Evolutionary conservation across 2,329 filamentous ascomycete species (phyloP).

Genomic region (Arthrobotrys musiformis): DNA sequence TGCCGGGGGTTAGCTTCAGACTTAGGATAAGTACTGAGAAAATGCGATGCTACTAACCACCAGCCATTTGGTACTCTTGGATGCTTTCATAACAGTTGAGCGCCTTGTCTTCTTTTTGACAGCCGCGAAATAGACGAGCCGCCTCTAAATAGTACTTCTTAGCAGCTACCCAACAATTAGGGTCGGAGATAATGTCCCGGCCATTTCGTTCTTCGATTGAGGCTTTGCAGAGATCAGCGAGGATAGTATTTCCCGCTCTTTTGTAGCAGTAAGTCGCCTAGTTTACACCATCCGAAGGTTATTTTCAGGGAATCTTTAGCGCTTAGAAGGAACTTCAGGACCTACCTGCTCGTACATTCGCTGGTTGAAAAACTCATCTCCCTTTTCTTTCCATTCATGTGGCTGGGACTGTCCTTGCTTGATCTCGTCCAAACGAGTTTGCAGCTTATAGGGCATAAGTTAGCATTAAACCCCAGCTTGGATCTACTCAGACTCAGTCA

Average conservation of each 20-base stretch:
- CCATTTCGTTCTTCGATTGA: slow-evolving; percentile 16
- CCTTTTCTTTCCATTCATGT: slow-evolving; percentile 15
- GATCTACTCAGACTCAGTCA: not conserved
- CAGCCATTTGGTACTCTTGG: slow-evolving; percentile 9
- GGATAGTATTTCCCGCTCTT: not conserved
- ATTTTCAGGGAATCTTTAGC: not conserved
- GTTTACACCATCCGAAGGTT: not conserved
- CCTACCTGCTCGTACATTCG: slow-evolving; percentile 27
- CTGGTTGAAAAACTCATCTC: slow-evolving; percentile 17
- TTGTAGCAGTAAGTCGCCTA: slow-evolving; percentile 32
- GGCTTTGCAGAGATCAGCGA: slow-evolving; percentile 11
- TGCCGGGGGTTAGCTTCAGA: not conserved
- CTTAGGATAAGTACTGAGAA: not conserved
- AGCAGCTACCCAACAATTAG: not conserved
- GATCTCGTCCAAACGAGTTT: slow-evolving; percentile 20
- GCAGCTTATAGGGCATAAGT: not conserved
- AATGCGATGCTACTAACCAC: not conserved
- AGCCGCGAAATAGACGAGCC: slow-evolving; percentile 1
- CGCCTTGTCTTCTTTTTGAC: slow-evolving; percentile 2
- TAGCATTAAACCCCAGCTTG: not conserved
- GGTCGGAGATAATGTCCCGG: slow-evolving; percentile 23
- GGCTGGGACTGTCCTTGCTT: not conserved
- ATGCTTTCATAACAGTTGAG: slow-evolving; percentile 32
- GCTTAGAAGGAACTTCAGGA: not conserved
- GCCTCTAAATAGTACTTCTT: slow-evolving; percentile 9